Percentiles rank a stretch among this genome's conserved stretches.
phyloP scores from a whole-genome alignment of 176 grass and related monocot species.

The Saccharum officinarum region DNA sequence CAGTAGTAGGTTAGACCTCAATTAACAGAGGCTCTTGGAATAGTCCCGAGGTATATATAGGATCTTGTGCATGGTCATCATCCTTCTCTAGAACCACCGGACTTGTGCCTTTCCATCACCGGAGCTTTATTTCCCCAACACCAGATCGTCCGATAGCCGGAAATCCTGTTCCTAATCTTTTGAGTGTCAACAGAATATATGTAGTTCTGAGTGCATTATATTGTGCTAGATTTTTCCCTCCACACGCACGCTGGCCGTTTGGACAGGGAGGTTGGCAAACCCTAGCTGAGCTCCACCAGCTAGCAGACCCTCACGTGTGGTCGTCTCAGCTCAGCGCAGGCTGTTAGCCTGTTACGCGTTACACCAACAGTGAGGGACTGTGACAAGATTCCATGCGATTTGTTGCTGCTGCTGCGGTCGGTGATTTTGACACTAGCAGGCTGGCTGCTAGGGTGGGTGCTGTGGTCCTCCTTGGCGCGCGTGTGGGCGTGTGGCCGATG shows the following conservation, averaged over 20 bases:
- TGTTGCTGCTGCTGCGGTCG: conserved; percentile 16
- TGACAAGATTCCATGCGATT: conserved; percentile 38
- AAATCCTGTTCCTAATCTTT: background rate
- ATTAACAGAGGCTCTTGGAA: background rate
- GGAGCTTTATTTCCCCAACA: background rate
- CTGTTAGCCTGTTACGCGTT: background rate
- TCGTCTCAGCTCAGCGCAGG: background rate
- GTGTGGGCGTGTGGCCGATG: conserved; percentile 35
- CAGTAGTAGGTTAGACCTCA: background rate
- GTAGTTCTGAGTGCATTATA: too few species aligned
- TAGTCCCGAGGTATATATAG: too few species aligned
- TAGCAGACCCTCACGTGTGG: conserved; percentile 34
- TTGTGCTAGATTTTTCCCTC: background rate
- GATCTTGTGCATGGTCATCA: background rate
- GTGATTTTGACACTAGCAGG: conserved; percentile 32
- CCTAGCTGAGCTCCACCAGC: background rate
- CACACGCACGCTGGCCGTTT: too few species aligned
- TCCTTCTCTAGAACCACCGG: background rate
- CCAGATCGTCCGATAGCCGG: background rate
- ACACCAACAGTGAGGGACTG: conserved; percentile 20
- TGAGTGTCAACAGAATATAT: background rate
- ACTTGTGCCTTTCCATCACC: too few species aligned
- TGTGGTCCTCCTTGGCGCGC: conserved; percentile 17
- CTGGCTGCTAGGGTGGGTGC: background rate
- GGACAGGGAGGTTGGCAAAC: background rate